Evolutionary conservation across 2,329 filamentous ascomycete species (phyloP), one percentile per base, ranked within the genome.

Genomic region (Pseudogymnoascus sp.): DNA sequence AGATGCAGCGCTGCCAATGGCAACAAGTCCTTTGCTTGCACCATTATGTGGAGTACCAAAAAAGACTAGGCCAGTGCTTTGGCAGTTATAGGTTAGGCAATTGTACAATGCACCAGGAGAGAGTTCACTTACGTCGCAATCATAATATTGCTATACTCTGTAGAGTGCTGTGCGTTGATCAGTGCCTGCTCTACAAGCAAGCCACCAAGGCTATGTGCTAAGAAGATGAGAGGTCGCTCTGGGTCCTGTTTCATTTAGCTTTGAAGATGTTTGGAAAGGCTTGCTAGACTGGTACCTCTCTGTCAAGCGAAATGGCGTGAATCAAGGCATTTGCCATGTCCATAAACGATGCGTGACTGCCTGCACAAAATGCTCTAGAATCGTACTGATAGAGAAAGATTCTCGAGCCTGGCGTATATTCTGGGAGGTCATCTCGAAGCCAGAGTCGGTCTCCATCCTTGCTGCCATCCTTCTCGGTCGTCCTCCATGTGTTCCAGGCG

Each of bases 401-500:
- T 60, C 69, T 65, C 8, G 69, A 61, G 1, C 65, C 63, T 28
- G 70, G 63, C 6, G 68, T 14, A 20, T 60, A 6, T 39, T 59
- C 11, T 34, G 65, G 68, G 16, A 71, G 69, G 25, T 68, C 67
- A 32, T 67, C 67, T 30, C 62, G 64, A 34, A 68, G 69, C 69
- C 69, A 70, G 5, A 70, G 65, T 32, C 62, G 63, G 4, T 67
- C 67, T n/a, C n/a, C n/a, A n/a, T n/a, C n/a, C n/a, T n/a, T n/a
- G n/a, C n/a, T n/a, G n/a, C n/a, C n/a, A n/a, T n/a, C n/a, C 5
- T 41, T 63, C 12, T 62, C 64, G 37, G 65, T 63, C n/a, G n/a
- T n/a, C n/a, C n/a, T n/a, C 69, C 68, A 71, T 16, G 67, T 70
- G 62, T 70, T 66, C 64, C 61, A 67, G 7, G 68, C 68, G 47